Conservation (phyloP, 1,284 basidiomycete species). For the Fomitopsis pinicola region DNA sequence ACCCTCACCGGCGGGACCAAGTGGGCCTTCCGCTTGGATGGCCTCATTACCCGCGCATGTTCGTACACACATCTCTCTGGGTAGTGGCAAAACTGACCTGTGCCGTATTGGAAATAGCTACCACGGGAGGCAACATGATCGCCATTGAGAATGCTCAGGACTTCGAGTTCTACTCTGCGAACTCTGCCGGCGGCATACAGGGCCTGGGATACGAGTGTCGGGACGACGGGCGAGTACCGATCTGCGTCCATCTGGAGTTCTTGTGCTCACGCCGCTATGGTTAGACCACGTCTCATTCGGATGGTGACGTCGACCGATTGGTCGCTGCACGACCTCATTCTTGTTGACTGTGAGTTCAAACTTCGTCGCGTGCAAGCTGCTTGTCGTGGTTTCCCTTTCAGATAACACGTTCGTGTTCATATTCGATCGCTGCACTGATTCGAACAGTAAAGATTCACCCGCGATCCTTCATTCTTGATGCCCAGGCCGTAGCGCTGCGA, state of each 20-base stretch:
- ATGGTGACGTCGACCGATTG: constrained; percentile 29
- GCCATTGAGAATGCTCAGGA: constrained; percentile 30
- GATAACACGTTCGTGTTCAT: too few relatives aligned
- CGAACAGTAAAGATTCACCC: too few relatives aligned
- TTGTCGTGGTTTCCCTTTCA: not conserved
- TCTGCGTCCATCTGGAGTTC: not conserved
- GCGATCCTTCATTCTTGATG: too few relatives aligned
- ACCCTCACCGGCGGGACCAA: constrained; percentile 25
- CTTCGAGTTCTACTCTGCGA: constrained; percentile 34
- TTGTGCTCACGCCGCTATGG: too few relatives aligned
- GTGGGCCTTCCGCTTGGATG: constrained; percentile 32
- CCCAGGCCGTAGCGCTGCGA: too few relatives aligned
- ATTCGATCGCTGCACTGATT: too few relatives aligned
- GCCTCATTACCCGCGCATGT: constrained; percentile 28
- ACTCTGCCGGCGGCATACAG: constrained; percentile 32
- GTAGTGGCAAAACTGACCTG: not conserved
- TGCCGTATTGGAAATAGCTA: constrained; percentile 14
- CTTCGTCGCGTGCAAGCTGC: not conserved
- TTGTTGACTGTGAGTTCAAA: constrained; percentile 29
- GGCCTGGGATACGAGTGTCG: constrained; percentile 29
- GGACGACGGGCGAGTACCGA: constrained; percentile 26
- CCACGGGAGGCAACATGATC: constrained; percentile 25
- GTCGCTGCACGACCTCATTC: constrained; percentile 33
- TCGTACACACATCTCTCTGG: not conserved
- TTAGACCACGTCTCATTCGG: constrained; percentile 30